Evolutionary conservation across 78 protist species (phyloP), one percentile per base, ranked within the genome.

Genomic region (Dictyostelium discoideum): DNA sequence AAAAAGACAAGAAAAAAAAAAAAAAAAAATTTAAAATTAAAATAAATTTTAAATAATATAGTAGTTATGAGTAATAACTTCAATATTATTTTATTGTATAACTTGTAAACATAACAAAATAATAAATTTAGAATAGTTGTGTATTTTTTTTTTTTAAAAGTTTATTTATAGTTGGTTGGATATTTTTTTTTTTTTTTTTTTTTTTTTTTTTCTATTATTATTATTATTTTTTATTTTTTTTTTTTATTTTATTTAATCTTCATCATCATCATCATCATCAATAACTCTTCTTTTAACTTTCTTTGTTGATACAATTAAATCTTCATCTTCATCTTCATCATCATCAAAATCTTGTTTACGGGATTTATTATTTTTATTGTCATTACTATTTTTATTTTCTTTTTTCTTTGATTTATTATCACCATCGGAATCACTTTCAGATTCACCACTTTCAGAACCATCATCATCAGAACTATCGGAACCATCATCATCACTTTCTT

Each of bases 341-440:
- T 78, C 84, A 78, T 22, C 26, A 16, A 42, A 29, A 79, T 10
- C 32, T 79, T 79, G 32, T 79, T 79, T n/a, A 32, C 7, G n/a
- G 0, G 32, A 26, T 63, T 63, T 60, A 42, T 37, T 60, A 44
- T 6, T 54, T 22, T 11, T 84, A 32, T 20, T 16, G 1, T n/a
- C 32, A 20, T 37, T 29, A 5, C 22, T 63, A 9, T 46, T 54
- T 3, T 46, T 82, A 54, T 57, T 32, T 2, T 84, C 78, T 84
- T 76, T 84, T 8, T 84, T 67, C 24, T 60, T 84, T 37, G 39
- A 50, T 63, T 84, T 84, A 22, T 37, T 29, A n/a, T 74, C 81
- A n/a, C 37, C 81, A 84, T 63, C 78, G 0, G 24, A 26, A 10
- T 63, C 39, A 9, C 44, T 48, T 63, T 63, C 84, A 76, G 48